Percentiles rank a stretch among this genome's conserved stretches.
phyloP scores from a whole-genome alignment of 192 early-diverging fungal genomes.

The Backusella psychrophila region DNA sequence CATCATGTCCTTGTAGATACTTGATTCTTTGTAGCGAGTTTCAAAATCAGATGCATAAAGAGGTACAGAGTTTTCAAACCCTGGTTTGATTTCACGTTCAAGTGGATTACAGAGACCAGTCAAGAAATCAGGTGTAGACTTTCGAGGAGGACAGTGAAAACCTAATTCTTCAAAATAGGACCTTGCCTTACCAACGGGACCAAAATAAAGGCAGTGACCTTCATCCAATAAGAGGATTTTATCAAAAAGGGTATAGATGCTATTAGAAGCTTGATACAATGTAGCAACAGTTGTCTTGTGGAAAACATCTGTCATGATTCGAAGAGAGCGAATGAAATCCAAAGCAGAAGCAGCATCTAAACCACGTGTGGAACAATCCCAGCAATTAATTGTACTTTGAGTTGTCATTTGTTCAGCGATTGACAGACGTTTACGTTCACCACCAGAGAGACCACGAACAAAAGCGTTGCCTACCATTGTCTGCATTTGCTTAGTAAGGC shows the following conservation, averaged over 20 bases:
- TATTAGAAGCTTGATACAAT: conserved; percentile 73
- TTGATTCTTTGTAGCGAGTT: conserved; percentile 43
- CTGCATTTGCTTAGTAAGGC: conserved; percentile 57
- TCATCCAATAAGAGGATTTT: conserved; percentile 63
- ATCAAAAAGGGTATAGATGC: conserved; percentile 74
- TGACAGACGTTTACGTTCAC: conserved; percentile 75
- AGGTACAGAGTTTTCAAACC: conserved; percentile 56
- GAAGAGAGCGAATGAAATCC: conserved; percentile 72
- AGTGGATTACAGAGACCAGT: conserved; percentile 66
- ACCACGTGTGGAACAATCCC: conserved; percentile 69
- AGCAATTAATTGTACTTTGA: conserved; percentile 55
- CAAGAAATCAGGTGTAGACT: conserved; percentile 70
- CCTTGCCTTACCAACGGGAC: conserved; percentile 55
- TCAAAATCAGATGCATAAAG: conserved; percentile 64
- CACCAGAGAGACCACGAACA: conserved; percentile 73
- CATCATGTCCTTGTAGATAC: conserved; percentile 37
- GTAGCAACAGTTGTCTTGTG: conserved; percentile 58
- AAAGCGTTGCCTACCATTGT: conserved; percentile 77
- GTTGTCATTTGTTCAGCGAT: conserved; percentile 77
- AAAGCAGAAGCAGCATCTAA: conserved; percentile 81
- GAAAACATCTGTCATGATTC: conserved; percentile 69
- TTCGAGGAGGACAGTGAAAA: conserved; percentile 59
- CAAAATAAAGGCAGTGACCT: conserved; percentile 69
- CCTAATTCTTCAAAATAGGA: conserved; percentile 64
- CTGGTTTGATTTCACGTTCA: conserved; percentile 48